A percentile compares a stretch with the other conserved stretches of the same genome.
Evolutionary conservation across 1,139 yeast species (phyloP).

Genomic region (Candida tropicalis): DNA sequence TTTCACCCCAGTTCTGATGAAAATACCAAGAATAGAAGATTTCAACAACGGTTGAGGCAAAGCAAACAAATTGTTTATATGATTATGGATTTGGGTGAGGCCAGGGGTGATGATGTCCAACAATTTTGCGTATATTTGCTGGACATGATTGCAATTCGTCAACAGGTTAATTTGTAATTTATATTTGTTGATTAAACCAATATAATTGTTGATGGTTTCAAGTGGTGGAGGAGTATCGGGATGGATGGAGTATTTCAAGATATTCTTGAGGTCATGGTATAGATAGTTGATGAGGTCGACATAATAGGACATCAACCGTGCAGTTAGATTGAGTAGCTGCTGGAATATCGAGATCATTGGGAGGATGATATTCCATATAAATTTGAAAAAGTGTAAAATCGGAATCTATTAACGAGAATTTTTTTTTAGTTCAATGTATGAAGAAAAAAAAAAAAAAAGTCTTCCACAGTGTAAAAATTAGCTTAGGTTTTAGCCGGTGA

Average conservation of each 20-base stretch:
- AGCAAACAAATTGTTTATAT: neutral
- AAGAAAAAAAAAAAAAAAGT: neutral
- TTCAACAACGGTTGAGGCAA: neutral
- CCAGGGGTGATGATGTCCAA: neutral
- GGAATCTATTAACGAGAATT: slow-evolving; percentile 5
- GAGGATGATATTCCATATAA: slow-evolving; percentile 1
- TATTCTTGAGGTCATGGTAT: neutral
- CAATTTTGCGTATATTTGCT: neutral
- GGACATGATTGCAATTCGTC: neutral
- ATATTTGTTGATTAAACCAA: slow-evolving; percentile 1
- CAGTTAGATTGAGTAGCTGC: neutral
- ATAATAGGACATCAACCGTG: slow-evolving; percentile 1
- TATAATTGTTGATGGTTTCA: neutral
- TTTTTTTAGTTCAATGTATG: neutral
- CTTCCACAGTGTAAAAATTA: no score
- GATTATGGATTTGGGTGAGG: neutral
- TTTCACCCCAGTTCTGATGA: slow-evolving; percentile 1
- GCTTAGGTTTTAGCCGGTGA: no score
- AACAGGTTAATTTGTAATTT: neutral
- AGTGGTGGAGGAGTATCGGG: neutral
- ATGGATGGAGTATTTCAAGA: neutral
- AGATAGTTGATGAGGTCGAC: neutral
- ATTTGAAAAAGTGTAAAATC: neutral
- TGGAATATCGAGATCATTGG: slow-evolving; percentile 2
- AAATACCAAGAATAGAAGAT: slow-evolving; percentile 2